phyloP scores from a whole-genome alignment of 495 filamentous ascomycete genomes.

The Pyrenopolyporus hunteri region DNA sequence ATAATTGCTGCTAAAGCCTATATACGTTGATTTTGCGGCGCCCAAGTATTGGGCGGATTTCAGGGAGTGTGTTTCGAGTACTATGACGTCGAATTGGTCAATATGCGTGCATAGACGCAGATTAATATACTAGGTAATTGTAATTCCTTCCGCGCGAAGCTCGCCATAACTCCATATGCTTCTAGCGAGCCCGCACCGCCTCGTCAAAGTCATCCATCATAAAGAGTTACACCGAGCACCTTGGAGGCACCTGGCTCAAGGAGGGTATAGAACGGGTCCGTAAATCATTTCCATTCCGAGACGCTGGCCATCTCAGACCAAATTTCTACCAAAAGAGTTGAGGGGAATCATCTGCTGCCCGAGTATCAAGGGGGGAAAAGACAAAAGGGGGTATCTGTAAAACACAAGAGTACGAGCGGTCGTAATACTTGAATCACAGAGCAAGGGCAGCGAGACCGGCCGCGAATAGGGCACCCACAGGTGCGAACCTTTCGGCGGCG shows the following conservation, averaged over 20 bases:
- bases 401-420: constrained; percentile 17
- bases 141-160: constrained; percentile 19
- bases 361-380: constrained; percentile 11
- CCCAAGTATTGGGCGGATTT: constrained; percentile 20
- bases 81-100: constrained; percentile 30
- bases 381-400: constrained; percentile 34
- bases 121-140: background rate
- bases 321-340: constrained; percentile 10
- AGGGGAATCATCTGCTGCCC: constrained; percentile 14
- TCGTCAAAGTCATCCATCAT: constrained; percentile 28
- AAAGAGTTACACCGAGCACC: constrained; percentile 23
- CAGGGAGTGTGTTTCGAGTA: constrained; percentile 29
- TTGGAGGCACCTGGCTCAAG: constrained; percentile 23
- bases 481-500: constrained; percentile 39
- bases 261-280: constrained; percentile 37
- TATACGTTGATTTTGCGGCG: constrained; percentile 18
- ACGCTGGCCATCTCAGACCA: constrained; percentile 20
- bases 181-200: constrained; percentile 25
- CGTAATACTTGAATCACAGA: constrained; percentile 37
- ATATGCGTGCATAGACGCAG: constrained; percentile 32
- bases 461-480: constrained; percentile 42
- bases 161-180: constrained; percentile 25
- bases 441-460: constrained; percentile 42
- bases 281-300: constrained; percentile 19
- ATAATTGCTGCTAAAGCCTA: constrained; percentile 19